These are phyloP conservation scores for Tetrapisispora taiwanensis DNA, from an alignment of 805 yeast species.

Conservation along the genomic window DNA sequence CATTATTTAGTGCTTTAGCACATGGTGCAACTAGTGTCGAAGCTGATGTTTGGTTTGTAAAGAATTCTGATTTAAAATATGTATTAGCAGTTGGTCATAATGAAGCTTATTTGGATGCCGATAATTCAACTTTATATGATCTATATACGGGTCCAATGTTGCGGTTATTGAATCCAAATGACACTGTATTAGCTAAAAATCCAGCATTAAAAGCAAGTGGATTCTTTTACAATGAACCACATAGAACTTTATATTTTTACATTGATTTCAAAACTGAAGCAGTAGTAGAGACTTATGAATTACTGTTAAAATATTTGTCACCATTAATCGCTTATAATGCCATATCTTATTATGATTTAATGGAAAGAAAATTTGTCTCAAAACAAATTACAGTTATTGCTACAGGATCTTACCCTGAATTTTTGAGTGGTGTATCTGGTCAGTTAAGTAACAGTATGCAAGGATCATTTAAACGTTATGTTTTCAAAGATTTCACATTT, in stretches of 20 bases:
- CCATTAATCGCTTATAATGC: constrained; percentile 40
- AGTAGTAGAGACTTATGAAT: constrained; percentile 33
- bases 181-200: constrained; percentile 24
- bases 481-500: constrained; percentile 38
- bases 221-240: constrained; percentile 36
- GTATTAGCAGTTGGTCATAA: constrained; percentile 58
- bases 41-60: constrained; percentile 50
- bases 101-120: constrained; percentile 34
- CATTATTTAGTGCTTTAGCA: constrained; percentile 46
- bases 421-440: constrained; percentile 7
- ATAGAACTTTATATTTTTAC: constrained; percentile 47
- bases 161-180: constrained; percentile 39
- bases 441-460: constrained; percentile 11
- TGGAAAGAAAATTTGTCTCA: constrained; percentile 25
- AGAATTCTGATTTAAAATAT: constrained; percentile 23
- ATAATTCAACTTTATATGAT: constrained; percentile 35
- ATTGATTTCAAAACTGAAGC: constrained; percentile 54
- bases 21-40: constrained; percentile 50
- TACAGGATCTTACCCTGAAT: constrained; percentile 53
- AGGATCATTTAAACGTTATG: constrained; percentile 20
- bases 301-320: constrained; percentile 36
- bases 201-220: constrained; percentile 26
- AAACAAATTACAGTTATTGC: constrained; percentile 56
- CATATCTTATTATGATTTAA: constrained; percentile 39
- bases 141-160: constrained; percentile 47